Conservation (phyloP, 2,329 filamentous ascomycete species). For the Neopestalotiopsis rosae region DNA sequence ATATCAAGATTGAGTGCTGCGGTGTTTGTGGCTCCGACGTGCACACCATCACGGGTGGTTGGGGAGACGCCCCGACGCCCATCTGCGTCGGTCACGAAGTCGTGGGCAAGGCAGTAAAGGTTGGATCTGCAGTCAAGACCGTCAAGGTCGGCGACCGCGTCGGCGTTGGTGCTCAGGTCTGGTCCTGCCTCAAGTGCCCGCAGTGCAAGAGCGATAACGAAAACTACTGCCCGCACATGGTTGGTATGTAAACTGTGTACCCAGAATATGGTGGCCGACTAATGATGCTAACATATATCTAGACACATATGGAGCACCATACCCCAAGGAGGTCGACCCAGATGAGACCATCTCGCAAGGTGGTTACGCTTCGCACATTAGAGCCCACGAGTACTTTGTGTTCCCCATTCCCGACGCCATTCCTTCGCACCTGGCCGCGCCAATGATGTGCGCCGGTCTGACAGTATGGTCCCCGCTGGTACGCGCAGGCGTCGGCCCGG, state of each 20-base stretch:
- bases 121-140: constrained; percentile 43
- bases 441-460: constrained; percentile 79
- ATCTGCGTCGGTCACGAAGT: constrained; percentile 66
- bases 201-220: constrained; percentile 54
- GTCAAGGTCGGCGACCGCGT: constrained; percentile 69
- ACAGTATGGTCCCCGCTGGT: constrained; percentile 75
- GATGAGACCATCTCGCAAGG: constrained; percentile 70
- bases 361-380: constrained; percentile 59
- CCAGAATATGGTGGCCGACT: not conserved
- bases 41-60: constrained; percentile 42
- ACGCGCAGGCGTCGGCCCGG: constrained; percentile 70
- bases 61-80: constrained; percentile 40
- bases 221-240: constrained; percentile 53
- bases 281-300: not conserved
- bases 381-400: constrained; percentile 62
- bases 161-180: constrained; percentile 66
- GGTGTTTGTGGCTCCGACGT: constrained; percentile 63
- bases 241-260: constrained; percentile 35
- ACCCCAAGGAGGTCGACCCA: constrained; percentile 57
- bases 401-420: constrained; percentile 63
- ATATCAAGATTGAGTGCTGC: constrained; percentile 71
- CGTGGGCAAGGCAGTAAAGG: constrained; percentile 55
- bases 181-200: constrained; percentile 58
- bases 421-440: constrained; percentile 57
- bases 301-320: constrained; percentile 64